Conservation (phyloP, 192 early-diverging fungal genomes). For the Podochytrium sp. region DNA sequence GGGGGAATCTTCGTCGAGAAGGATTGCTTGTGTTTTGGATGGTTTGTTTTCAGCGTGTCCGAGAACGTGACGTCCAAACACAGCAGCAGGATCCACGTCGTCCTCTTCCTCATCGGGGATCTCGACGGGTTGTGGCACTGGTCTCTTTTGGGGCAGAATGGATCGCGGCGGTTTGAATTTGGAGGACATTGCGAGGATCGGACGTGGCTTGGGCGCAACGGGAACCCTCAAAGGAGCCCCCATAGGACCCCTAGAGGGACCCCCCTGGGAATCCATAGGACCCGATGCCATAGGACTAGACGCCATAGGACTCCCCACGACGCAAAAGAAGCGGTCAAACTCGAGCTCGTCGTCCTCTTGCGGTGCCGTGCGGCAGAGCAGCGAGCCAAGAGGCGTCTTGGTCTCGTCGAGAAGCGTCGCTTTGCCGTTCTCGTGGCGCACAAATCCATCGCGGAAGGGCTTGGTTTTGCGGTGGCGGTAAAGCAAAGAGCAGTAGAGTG, state of each 20-base stretch:
- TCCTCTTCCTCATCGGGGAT: no score
- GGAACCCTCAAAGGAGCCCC: neutral
- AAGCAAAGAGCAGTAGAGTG: no score
- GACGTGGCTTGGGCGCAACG: neutral
- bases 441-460: conserved; percentile 22
- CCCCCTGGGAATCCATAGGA: no score
- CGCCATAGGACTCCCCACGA: conserved; percentile 1
- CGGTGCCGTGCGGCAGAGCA: neutral
- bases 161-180: no score
- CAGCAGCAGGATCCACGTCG: no score
- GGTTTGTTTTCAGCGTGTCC: no score
- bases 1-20: no score
- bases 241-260: neutral
- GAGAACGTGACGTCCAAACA: no score
- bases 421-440: neutral
- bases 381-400: neutral
- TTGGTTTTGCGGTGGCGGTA: conserved; percentile 14
- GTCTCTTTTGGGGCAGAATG: no score
- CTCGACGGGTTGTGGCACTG: no score
- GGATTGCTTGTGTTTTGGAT: no score
- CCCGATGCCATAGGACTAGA: no score
- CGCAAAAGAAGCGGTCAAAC: neutral
- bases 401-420: conserved; percentile 5
- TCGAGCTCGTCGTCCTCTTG: conserved; percentile 13
- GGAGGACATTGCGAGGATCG: neutral